A percentile compares a stretch with the other conserved stretches of the same genome.
Evolutionary conservation across 257 asterid genomes (phyloP).

Genomic region (Thymus quinquecostatus): DNA sequence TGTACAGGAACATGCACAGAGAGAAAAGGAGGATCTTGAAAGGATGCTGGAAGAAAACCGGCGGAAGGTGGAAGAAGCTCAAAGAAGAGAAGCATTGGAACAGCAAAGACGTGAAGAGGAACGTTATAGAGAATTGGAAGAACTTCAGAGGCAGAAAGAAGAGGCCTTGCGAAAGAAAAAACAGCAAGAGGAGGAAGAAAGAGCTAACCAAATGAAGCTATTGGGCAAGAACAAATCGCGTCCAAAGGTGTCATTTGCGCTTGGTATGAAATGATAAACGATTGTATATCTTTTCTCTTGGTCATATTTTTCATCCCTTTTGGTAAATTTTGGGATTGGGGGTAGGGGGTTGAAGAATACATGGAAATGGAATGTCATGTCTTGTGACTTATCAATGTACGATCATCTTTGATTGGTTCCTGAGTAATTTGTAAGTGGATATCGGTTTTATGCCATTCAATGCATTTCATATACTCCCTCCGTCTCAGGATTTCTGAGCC

Average conservation of each 20-base stretch:
- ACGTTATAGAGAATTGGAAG: constrained; percentile 83
- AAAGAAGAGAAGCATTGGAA: constrained; percentile 83
- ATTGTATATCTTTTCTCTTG: not conserved
- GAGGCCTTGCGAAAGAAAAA: constrained; percentile 80
- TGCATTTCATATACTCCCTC: not conserved
- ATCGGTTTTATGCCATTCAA: not conserved
- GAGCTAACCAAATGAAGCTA: constrained; percentile 81
- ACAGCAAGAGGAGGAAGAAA: constrained; percentile 93
- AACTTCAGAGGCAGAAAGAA: constrained; percentile 90
- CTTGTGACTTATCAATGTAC: constrained; percentile 20
- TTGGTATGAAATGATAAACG: constrained; percentile 61
- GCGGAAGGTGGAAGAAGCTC: constrained; percentile 84
- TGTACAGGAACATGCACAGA: constrained; percentile 69
- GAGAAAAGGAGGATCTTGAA: constrained; percentile 84
- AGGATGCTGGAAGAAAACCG: constrained; percentile 74
- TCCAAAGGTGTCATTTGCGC: constrained; percentile 85
- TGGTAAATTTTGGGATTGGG: not conserved
- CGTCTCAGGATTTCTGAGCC: no score
- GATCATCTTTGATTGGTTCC: not conserved
- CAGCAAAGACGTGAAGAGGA: constrained; percentile 74
- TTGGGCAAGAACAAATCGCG: constrained; percentile 96
- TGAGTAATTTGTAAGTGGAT: not conserved
- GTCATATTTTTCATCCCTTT: not conserved
- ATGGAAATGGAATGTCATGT: constrained; percentile 19
- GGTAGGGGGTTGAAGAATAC: not conserved